These are phyloP conservation scores for Botrytis squamosa DNA, from an alignment of 2,329 filamentous ascomycete genomes.

Conservation along the genomic window DNA sequence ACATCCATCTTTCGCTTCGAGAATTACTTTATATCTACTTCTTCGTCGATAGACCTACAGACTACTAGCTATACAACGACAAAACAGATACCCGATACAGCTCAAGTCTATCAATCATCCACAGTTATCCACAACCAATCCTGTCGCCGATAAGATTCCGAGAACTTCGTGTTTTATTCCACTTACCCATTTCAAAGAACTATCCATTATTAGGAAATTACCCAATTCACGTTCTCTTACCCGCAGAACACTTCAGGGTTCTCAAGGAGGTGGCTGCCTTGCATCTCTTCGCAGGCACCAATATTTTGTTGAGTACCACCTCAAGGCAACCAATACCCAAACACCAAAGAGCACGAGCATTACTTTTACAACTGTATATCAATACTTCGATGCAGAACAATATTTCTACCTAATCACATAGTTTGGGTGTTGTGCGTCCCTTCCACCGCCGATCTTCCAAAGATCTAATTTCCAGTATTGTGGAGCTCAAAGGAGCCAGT, in stretches of 20 bases:
- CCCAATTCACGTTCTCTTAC: neutral
- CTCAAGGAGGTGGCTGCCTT: slow-evolving; percentile 11
- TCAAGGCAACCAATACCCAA: slow-evolving; percentile 4
- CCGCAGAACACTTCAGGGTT: neutral
- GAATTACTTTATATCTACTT: slow-evolving; percentile 1
- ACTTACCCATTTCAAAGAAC: neutral
- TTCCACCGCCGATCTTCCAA: slow-evolving; percentile 9
- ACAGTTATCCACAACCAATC: neutral
- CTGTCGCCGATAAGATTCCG: neutral
- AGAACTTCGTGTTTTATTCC: neutral
- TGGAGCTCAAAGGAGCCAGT: neutral
- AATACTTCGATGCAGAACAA: neutral
- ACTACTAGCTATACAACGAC: neutral
- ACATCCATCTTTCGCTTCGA: neutral
- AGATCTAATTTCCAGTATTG: slow-evolving; percentile 11
- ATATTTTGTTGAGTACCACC: neutral
- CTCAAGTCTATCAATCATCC: neutral
- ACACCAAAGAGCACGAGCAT: neutral
- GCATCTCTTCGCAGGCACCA: slow-evolving; percentile 15
- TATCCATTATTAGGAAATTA: neutral
- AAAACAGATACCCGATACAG: slow-evolving; percentile 1
- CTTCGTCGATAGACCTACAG: neutral
- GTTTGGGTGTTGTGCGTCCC: neutral
- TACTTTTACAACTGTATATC: neutral
- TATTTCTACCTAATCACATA: slow-evolving; percentile 7